Evolutionary conservation across 208 protist genomes (phyloP).

Genomic region (Herpetomonas tarakana): DNA sequence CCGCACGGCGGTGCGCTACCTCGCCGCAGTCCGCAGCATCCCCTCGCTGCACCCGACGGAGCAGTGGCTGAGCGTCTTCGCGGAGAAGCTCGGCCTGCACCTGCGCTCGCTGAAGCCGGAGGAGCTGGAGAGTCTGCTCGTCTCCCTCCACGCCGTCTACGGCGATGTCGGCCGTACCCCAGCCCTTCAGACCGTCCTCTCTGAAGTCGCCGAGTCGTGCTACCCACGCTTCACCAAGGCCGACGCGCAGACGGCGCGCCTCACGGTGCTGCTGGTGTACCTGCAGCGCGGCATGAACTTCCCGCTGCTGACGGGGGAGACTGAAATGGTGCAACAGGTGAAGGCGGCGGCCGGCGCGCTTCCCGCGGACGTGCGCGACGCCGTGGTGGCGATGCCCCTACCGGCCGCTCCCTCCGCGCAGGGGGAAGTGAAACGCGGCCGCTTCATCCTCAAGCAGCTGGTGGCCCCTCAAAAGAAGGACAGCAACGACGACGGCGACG

Average conservation of each 20-base stretch:
- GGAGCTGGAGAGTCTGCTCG: slow-evolving; percentile 57
- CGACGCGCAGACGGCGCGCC: slow-evolving; percentile 45
- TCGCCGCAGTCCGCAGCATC: slow-evolving; percentile 44
- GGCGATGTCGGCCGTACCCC: slow-evolving; percentile 48
- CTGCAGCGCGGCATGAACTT: slow-evolving; percentile 67
- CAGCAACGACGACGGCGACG: not conserved
- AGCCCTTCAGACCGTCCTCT: slow-evolving; percentile 52
- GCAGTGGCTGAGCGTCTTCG: slow-evolving; percentile 60
- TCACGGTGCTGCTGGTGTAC: slow-evolving; percentile 66
- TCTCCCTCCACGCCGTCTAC: slow-evolving; percentile 60
- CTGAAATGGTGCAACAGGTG: slow-evolving; percentile 27
- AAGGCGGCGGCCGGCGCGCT: slow-evolving; percentile 20
- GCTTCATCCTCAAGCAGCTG: slow-evolving; percentile 38
- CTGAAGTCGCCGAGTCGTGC: slow-evolving; percentile 25
- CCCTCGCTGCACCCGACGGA: slow-evolving; percentile 25
- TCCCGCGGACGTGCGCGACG: slow-evolving; percentile 37
- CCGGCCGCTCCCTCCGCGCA: slow-evolving; percentile 13
- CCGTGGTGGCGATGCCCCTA: slow-evolving; percentile 59
- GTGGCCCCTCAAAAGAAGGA: slow-evolving; percentile 2
- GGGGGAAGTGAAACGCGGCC: slow-evolving; percentile 14
- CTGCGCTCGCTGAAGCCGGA: slow-evolving; percentile 11
- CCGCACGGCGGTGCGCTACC: slow-evolving; percentile 49
- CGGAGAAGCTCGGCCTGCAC: slow-evolving; percentile 23
- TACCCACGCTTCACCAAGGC: slow-evolving; percentile 21
- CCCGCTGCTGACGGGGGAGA: slow-evolving; percentile 45